Base-by-base conservation (phyloP, 2,329 filamentous ascomycete species). In the Didymellaceae sp. region DNA sequence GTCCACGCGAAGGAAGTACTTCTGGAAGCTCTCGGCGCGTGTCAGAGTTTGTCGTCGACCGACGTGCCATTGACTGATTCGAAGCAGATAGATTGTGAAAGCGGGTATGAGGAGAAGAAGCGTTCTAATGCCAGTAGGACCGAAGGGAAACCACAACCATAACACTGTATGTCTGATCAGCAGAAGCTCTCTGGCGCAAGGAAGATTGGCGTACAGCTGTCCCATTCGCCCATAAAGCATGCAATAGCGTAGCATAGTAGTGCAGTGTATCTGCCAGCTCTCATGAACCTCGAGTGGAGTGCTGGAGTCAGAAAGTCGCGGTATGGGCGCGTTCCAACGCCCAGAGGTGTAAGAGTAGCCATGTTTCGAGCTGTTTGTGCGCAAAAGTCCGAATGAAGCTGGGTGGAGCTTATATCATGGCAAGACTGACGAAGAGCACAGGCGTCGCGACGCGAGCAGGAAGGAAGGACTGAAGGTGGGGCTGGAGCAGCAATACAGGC, bases 291-390 rank as follows among this genome's bases (percentile, higher is more conserved):
- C 65, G 89, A 83, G 74, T 97, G 93, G 58, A 97, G 79, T 43
- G 89, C 87, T 40, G 93, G 92, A 55, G 93, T 95, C 62, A 97
- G 78, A 73, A 95, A 95, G 77, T 96, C 90, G 79, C 91, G 88
- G 76, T 96, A 96, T 72, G 82, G 80, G 79, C 85, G 76, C 77
- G 80, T 70, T 75, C 78, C 67, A n/a, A 54, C 54, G 32, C 59
- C 62, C n/a, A 63, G 48, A 34, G 55, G 45, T 48, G 55, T 51
- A 34, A 58, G 55, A 41, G 49, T 13, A 17, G 66, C 58, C 69
- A 71, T 71, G 43, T 72, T 65, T 48, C 51, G 49, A 45, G 56
- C 13, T 35, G 35, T 39, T 21, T 53, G 32, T 30, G 50, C 40
- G 25, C 39, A 26, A 14, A n/a, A 1, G 6, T 26, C 22, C 8